A percentile compares a stretch with the other conserved stretches of the same genome.
Conservation (phyloP, 106 monocot genomes). For the Dendrobium chrysotoxum region DNA sequence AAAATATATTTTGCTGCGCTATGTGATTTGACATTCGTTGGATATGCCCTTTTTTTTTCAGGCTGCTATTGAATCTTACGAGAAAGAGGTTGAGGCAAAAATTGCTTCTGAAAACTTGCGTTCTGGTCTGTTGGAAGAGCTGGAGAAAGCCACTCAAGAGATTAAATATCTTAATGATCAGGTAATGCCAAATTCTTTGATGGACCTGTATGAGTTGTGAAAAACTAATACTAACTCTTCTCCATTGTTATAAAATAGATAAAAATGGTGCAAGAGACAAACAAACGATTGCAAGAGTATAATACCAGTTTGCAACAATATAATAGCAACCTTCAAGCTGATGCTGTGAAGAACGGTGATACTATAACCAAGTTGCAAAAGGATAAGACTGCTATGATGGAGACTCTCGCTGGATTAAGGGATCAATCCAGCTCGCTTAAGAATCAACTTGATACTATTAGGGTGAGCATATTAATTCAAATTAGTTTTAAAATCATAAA, state of each 20-base stretch:
- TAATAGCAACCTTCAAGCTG: slow-evolving; percentile 79
- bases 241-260: slow-evolving; percentile 32
- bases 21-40: neutral
- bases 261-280: slow-evolving; percentile 66
- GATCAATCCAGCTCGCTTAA: slow-evolving; percentile 46
- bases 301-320: slow-evolving; percentile 89
- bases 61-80: slow-evolving; percentile 48
- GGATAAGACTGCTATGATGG: slow-evolving; percentile 79
- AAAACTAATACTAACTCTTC: neutral
- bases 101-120: slow-evolving; percentile 33
- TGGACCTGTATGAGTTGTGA: neutral
- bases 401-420: slow-evolving; percentile 45
- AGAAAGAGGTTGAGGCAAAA: slow-evolving; percentile 49
- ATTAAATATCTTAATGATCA: slow-evolving; percentile 36
- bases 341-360: slow-evolving; percentile 41
- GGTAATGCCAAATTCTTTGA: slow-evolving; percentile 22
- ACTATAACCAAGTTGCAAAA: slow-evolving; percentile 49
- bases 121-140: slow-evolving; percentile 36
- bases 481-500: neutral
- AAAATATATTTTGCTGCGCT: neutral
- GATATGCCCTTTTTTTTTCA: slow-evolving; percentile 1
- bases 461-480: slow-evolving; percentile 31
- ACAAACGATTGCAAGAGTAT: slow-evolving; percentile 75
- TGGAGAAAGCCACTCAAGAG: slow-evolving; percentile 51
- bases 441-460: slow-evolving; percentile 55